Evolutionary conservation across 2,329 filamentous ascomycete species (phyloP), one percentile per base, ranked within the genome.

Genomic region (Verticillium dahliae): DNA sequence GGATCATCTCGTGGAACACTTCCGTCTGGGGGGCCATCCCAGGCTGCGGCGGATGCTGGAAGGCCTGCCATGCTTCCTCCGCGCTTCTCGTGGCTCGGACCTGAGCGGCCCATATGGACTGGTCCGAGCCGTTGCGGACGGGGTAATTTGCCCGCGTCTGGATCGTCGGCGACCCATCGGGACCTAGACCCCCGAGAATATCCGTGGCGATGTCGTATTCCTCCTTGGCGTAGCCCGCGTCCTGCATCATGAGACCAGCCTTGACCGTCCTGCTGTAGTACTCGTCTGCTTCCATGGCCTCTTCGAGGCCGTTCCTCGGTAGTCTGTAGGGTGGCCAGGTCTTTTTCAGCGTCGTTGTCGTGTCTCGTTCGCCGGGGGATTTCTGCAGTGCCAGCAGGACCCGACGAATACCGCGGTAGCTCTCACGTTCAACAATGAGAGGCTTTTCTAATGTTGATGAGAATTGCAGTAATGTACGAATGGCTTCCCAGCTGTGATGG

Each of bases 251-350:
- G 45, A 79, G 72, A 5, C 85, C 80, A 1, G 83, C 84, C 62
- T 76, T 77, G 9, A 83, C 76, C 50, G 80, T 79, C 60, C 85
- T 77, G 61, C 83, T 85, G 65, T 80, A 75, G 62, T 82, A 81
- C 33, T 85, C 82, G 55, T 83, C 78, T 1, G 74, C 74, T 5
- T 77, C 76, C 58, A 78, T 76, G 58, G 74, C 76, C 65, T 85
- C 85, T 68, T 89, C 86, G 63, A 84, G 81, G 1, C 85, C 85
- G 67, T 88, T 82, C 62, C 81, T 79, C 11, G 81, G 77, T 41
- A 78, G 75, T 60, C 84, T 74, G 71, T 86, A 88, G 0, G 86
- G 86, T 10, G 86, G 86, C 86, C 85, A 88, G 1, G 78, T 78
- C 58, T 79, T 76, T 1, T 76, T 74, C 61, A 85, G 78, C 34